phyloP scores from a whole-genome alignment of 1,284 basidiomycete species.

The Heterobasidion irregulare region DNA sequence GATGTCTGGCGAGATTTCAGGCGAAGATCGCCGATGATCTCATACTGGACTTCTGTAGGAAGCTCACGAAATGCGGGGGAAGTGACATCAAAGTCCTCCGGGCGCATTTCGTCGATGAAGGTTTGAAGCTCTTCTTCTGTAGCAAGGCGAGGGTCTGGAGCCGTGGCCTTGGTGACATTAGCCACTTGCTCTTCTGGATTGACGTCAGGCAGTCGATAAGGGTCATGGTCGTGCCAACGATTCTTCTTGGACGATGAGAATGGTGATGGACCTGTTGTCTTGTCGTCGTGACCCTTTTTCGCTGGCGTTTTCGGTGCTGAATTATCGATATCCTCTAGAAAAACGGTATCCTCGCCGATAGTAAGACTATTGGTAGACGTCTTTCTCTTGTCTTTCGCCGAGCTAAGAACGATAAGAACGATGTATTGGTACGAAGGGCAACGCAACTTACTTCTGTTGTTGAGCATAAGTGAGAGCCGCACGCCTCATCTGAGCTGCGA shows the following conservation, averaged over 20 bases:
- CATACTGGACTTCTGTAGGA: slow-evolving; percentile 95
- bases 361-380: slow-evolving; percentile 28
- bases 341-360: slow-evolving; percentile 68
- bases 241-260: slow-evolving; percentile 41
- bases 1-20: slow-evolving; percentile 93
- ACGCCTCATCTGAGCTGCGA: slow-evolving; percentile 89
- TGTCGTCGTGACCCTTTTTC: slow-evolving; percentile 14
- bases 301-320: slow-evolving; percentile 42
- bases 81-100: slow-evolving; percentile 85
- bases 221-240: slow-evolving; percentile 71
- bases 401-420: not conserved
- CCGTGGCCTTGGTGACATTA: slow-evolving; percentile 45
- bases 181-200: slow-evolving; percentile 52
- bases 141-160: slow-evolving; percentile 83
- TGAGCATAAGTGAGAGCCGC: slow-evolving; percentile 80
- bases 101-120: slow-evolving; percentile 90
- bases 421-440: not conserved
- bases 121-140: slow-evolving; percentile 87
- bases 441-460: slow-evolving; percentile 25
- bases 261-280: slow-evolving; percentile 28
- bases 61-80: slow-evolving; percentile 89
- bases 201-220: slow-evolving; percentile 76
- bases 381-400: slow-evolving; percentile 35
- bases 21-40: slow-evolving; percentile 94
- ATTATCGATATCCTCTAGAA: slow-evolving; percentile 80